Percentiles rank a stretch among this genome's conserved stretches.
phyloP scores from a whole-genome alignment of 208 protist species.

The Trypanosoma avium region DNA sequence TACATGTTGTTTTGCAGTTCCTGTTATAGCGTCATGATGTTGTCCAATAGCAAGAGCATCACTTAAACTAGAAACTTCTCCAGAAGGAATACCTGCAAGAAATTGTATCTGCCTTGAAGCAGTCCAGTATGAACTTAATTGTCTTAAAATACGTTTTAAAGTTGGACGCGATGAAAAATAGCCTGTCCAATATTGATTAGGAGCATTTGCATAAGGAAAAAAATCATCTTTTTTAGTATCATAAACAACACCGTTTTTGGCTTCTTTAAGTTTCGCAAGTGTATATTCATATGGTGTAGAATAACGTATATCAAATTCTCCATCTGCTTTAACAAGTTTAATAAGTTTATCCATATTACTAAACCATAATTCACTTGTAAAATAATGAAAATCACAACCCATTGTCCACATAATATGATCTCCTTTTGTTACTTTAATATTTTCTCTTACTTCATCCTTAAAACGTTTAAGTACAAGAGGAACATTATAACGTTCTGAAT shows the following conservation, averaged over 20 bases:
- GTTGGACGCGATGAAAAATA: slow-evolving; percentile 61
- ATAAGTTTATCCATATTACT: slow-evolving; percentile 28
- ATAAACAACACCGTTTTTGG: background rate
- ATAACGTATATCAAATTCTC: slow-evolving; percentile 15
- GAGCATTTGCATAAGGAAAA: slow-evolving; percentile 50
- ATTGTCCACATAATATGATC: slow-evolving; percentile 43
- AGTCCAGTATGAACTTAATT: slow-evolving; percentile 19
- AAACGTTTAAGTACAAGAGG: slow-evolving; percentile 16
- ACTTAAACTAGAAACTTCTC: slow-evolving; percentile 11
- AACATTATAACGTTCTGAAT: slow-evolving; percentile 15
- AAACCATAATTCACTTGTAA: slow-evolving; percentile 21
- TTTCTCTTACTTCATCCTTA: slow-evolving; percentile 8
- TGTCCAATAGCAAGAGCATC: slow-evolving; percentile 38
- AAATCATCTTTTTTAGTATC: slow-evolving; percentile 40
- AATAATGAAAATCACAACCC: slow-evolving; percentile 43
- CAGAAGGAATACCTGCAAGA: slow-evolving; percentile 1
- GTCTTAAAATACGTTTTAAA: slow-evolving; percentile 50
- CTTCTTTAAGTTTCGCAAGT: slow-evolving; percentile 12
- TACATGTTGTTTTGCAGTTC: slow-evolving; percentile 61
- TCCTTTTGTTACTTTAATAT: slow-evolving; percentile 13
- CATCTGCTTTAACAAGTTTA: slow-evolving; percentile 16
- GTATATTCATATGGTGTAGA: slow-evolving; percentile 20
- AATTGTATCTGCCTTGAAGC: slow-evolving; percentile 27
- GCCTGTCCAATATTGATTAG: slow-evolving; percentile 59
- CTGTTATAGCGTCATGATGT: slow-evolving; percentile 69